Evolutionary conservation across 2,329 filamentous ascomycete species (phyloP).

Genomic region (Coniochaeta sp.): DNA sequence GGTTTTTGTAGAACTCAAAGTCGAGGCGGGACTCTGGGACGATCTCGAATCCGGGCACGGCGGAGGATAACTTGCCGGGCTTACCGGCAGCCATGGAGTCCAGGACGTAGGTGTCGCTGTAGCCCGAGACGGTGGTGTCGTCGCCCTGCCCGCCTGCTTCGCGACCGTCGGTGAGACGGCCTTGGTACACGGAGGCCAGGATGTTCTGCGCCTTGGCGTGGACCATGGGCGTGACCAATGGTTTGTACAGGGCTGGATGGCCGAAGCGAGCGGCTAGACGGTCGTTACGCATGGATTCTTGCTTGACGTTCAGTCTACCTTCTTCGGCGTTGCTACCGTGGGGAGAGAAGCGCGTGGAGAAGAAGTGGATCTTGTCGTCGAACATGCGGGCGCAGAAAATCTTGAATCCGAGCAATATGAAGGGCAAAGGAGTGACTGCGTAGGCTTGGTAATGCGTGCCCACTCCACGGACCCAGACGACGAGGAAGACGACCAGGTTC

Average conservation of each 20-base stretch:
- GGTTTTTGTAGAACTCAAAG: slow-evolving; percentile 86
- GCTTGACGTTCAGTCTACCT: slow-evolving; percentile 39
- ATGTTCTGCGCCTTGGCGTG: slow-evolving; percentile 83
- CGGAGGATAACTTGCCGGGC: slow-evolving; percentile 23
- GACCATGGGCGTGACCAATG: slow-evolving; percentile 91
- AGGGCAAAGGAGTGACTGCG: slow-evolving; percentile 64
- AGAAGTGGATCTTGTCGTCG: slow-evolving; percentile 75
- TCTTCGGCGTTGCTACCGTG: slow-evolving; percentile 36
- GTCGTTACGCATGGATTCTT: slow-evolving; percentile 52
- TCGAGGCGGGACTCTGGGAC: slow-evolving; percentile 82
- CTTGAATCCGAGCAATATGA: slow-evolving; percentile 80
- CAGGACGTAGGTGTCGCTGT: slow-evolving; percentile 76
- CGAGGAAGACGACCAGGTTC: slow-evolving; percentile 70
- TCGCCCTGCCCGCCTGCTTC: slow-evolving; percentile 47
- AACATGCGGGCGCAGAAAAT: slow-evolving; percentile 70
- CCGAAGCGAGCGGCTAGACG: slow-evolving; percentile 74
- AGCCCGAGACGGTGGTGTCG: slow-evolving; percentile 56
- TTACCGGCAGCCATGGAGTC: slow-evolving; percentile 72
- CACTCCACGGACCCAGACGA: slow-evolving; percentile 64
- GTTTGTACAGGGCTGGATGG: slow-evolving; percentile 83
- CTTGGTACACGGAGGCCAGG: slow-evolving; percentile 78
- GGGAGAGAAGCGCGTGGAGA: slow-evolving; percentile 53
- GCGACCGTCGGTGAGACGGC: slow-evolving; percentile 64
- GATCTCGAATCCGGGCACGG: slow-evolving; percentile 74
- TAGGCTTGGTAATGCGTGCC: slow-evolving; percentile 55